Percentiles rank a stretch among this genome's conserved stretches.
phyloP scores from a whole-genome alignment of 768 basidiomycete species.

The Pleurotus cornucopiae region DNA sequence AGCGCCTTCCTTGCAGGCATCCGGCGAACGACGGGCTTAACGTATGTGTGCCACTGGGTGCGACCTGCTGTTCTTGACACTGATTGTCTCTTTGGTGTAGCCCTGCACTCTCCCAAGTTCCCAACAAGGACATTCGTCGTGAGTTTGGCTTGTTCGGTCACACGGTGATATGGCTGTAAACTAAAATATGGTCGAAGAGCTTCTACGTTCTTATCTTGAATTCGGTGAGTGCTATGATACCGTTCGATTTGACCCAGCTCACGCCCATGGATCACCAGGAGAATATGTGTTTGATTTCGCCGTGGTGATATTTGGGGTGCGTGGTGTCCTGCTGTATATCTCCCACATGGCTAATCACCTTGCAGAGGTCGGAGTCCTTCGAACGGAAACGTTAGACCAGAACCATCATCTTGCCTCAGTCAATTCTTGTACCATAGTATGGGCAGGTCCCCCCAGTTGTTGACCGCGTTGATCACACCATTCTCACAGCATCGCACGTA shows the following conservation, averaged over 20 bases:
- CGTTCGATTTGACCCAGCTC: not conserved
- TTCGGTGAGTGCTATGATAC: constrained; percentile 46
- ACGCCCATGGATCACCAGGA: constrained; percentile 36
- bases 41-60: constrained; percentile 45
- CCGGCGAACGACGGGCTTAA: constrained; percentile 78
- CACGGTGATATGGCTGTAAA: not conserved
- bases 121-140: constrained; percentile 89
- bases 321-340: constrained; percentile 19
- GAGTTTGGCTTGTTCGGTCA: constrained; percentile 26
- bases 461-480: not conserved
- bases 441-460: constrained; percentile 1
- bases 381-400: constrained; percentile 44
- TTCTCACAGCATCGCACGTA: not conserved
- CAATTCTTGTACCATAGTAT: constrained; percentile 9
- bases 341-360: not conserved
- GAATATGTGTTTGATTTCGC: constrained; percentile 88
- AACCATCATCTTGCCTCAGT: not conserved
- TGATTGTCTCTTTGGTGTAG: constrained; percentile 29
- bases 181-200: constrained; percentile 37
- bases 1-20: constrained; percentile 83
- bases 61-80: not conserved
- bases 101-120: constrained; percentile 69
- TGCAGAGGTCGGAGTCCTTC: constrained; percentile 69
- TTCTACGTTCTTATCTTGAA: constrained; percentile 77
- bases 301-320: constrained; percentile 77